Percentiles rank a stretch among this genome's conserved stretches.
Evolutionary conservation across 345 rosid genomes (phyloP).

Genomic region (Psidium guajava): DNA sequence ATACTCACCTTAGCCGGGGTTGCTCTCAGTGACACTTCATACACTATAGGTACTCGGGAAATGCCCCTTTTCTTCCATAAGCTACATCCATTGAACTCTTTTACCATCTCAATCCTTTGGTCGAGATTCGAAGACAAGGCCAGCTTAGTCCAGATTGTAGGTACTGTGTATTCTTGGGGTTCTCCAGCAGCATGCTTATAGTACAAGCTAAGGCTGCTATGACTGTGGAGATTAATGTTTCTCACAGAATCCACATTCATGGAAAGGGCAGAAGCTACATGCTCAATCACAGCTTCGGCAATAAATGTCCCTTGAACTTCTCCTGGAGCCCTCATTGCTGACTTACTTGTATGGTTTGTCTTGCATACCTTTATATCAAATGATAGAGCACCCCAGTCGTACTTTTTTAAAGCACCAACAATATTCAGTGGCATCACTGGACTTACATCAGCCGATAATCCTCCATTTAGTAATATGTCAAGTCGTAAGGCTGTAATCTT

Average conservation of each 20-base stretch:
- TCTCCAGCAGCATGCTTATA: conserved; percentile 36
- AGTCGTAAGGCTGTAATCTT: conserved; percentile 69
- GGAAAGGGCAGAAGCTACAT: conserved; percentile 63
- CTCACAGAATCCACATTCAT: conserved; percentile 62
- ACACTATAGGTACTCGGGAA: conserved; percentile 57
- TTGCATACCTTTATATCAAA: conserved; percentile 77
- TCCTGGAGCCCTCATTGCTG: conserved; percentile 87
- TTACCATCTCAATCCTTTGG: conserved; percentile 32
- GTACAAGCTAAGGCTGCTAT: conserved; percentile 44
- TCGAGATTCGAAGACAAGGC: conserved; percentile 36
- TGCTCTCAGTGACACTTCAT: conserved; percentile 28
- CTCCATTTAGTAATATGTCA: conserved; percentile 56
- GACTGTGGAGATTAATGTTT: conserved; percentile 51
- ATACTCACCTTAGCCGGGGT: conserved; percentile 84
- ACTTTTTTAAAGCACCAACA: conserved; percentile 38
- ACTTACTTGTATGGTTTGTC: conserved; percentile 64
- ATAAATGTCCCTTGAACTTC: conserved; percentile 77
- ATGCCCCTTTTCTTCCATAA: conserved; percentile 70
- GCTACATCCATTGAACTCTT: conserved; percentile 44
- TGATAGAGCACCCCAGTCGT: conserved; percentile 77
- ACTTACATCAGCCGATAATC: conserved; percentile 43
- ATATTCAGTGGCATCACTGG: conserved; percentile 40
- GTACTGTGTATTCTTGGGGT: conserved; percentile 51
- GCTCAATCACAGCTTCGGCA: conserved; percentile 71
- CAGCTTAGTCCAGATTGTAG: conserved; percentile 60